Conservation (phyloP, 2,329 filamentous ascomycete species). For the Talaromyces sp. region DNA sequence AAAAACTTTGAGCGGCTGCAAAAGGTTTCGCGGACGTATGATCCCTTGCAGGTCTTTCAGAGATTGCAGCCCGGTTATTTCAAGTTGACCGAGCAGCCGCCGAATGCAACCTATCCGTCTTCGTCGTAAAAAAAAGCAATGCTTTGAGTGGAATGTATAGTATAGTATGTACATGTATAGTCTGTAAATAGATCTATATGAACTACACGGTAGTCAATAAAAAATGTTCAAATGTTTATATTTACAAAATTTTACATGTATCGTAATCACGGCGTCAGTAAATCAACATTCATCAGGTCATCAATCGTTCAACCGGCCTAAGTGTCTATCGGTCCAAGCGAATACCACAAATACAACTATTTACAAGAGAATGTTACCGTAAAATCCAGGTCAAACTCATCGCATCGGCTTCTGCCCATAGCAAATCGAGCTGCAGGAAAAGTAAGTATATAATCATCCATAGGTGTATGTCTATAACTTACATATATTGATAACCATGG, state of each 20-base stretch:
- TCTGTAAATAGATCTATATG: neutral
- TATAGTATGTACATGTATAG: neutral
- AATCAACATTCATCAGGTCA: neutral
- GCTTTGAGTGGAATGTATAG: neutral
- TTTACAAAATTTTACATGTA: too few relatives aligned
- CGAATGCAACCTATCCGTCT: conserved; percentile 10
- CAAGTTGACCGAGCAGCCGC: conserved; percentile 25
- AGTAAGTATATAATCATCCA: neutral
- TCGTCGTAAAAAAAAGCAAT: neutral
- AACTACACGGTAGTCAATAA: neutral
- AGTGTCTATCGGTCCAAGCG: neutral
- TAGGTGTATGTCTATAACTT: neutral
- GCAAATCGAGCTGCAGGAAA: neutral
- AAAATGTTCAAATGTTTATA: too few relatives aligned
- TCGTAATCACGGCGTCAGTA: neutral
- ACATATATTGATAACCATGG: neutral
- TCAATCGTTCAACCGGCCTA: neutral
- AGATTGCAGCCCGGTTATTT: conserved; percentile 37
- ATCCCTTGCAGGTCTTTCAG: conserved; percentile 36
- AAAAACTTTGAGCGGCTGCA: conserved; percentile 28
- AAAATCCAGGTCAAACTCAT: neutral
- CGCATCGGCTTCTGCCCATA: conserved; percentile 1
- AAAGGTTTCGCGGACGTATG: conserved; percentile 30
- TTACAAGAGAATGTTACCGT: neutral
- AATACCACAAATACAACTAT: neutral